Percentiles rank a stretch among this genome's conserved stretches.
phyloP scores from a whole-genome alignment of 1,284 basidiomycete genomes.

The Xerocomus amazonicus region DNA sequence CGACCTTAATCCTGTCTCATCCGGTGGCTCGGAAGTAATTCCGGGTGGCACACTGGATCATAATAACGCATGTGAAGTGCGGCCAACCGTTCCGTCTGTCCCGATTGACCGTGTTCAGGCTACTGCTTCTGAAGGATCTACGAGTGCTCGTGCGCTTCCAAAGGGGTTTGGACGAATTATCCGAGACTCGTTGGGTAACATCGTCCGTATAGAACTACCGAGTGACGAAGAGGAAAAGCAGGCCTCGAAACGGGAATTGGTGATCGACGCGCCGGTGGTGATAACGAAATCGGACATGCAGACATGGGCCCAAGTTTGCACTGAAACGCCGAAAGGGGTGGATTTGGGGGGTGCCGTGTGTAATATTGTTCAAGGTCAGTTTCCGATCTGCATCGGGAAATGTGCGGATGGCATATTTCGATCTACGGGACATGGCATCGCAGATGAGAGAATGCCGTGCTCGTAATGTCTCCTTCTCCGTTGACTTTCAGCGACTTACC shows the following conservation, averaged over 20 bases:
- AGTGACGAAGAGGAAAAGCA: slow-evolving; percentile 44
- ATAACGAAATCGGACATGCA: slow-evolving; percentile 16
- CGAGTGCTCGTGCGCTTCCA: slow-evolving; percentile 38
- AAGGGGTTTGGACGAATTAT: slow-evolving; percentile 83
- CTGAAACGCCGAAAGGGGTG: background rate
- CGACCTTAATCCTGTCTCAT: slow-evolving; percentile 59
- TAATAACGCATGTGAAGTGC: background rate
- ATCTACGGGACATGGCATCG: slow-evolving; percentile 1
- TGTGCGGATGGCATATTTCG: background rate
- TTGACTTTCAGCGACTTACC: slow-evolving; percentile 10
- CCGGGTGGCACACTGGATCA: slow-evolving; percentile 10
- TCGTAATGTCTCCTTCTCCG: slow-evolving; percentile 1
- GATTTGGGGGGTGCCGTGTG: background rate
- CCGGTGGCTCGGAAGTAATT: slow-evolving; percentile 54
- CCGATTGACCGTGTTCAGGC: background rate
- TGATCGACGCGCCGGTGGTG: slow-evolving; percentile 30
- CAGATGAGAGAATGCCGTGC: background rate
- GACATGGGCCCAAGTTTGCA: slow-evolving; percentile 18
- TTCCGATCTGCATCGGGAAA: background rate
- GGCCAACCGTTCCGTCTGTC: background rate
- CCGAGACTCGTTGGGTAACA: slow-evolving; percentile 78
- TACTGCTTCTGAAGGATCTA: slow-evolving; percentile 1
- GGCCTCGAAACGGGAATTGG: slow-evolving; percentile 15
- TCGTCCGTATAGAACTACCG: slow-evolving; percentile 73
- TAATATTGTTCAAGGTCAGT: slow-evolving; percentile 38